Evolutionary conservation across 176 grass and related monocot genomes (phyloP), one percentile per base, ranked within the genome.

Genomic region (Puya raimondii): DNA sequence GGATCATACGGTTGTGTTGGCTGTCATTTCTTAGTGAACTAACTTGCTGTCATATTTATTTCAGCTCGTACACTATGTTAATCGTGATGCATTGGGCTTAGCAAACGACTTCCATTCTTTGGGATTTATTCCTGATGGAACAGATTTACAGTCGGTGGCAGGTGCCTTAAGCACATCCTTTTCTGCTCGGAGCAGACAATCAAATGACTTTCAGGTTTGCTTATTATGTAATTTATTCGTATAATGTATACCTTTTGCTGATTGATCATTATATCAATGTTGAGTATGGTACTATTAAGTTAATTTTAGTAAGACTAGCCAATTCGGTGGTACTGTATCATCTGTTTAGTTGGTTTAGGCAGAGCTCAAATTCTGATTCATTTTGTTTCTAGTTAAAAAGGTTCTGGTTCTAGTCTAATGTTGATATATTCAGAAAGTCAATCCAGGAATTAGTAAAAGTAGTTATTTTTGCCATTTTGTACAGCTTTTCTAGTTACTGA

Each of bases 31-130:
- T 18, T n/a, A 12, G 49, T 33, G 10, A 53, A 67, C 72, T 86
- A 65, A 75, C 17, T 53, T 63, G 49, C 75, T 17, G 56, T 80
- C 57, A 27, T 81, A 51, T 70, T 48, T 84, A 51, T 86, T 72
- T 79, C 85, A 92, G 93, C 86, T 97, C 54, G 84, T 97, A 78
- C 93, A 97, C 63, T 97, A 85, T 81, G 89, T 97, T 67, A 97
- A 97, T 70, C 86, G 79, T 63, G 93, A 97, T 53, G 81, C 93
- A 0, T 83, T 86, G 71, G 89, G 81, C 23, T 84, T 97, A 75
- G 93, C 93, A 33, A 97, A 87, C 3, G 93, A 97, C 59, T 97
- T 85, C 73, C 93, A 92, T 92, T 97, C 93, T 27, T 77, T 97
- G 56, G 89, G 93, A 72, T 97, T 97, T 76, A 82, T 92, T 49